Evolutionary conservation across 106 monocot species (phyloP).

Genomic region (Vanilla planifolia): DNA sequence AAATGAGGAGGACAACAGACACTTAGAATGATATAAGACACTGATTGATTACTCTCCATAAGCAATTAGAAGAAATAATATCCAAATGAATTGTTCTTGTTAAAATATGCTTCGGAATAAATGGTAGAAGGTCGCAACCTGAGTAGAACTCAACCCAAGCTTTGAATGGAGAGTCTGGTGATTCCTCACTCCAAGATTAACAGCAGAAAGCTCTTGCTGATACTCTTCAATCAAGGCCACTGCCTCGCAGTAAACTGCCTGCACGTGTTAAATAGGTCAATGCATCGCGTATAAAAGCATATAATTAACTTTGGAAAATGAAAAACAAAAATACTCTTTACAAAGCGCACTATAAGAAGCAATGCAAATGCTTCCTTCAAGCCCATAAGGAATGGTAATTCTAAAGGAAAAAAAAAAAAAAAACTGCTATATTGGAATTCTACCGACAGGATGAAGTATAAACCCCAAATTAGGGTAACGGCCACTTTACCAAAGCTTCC

Average conservation of each 20-base stretch:
- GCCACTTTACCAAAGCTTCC: constrained; percentile 65
- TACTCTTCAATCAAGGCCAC: constrained; percentile 79
- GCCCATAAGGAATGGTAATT: too few species aligned
- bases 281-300: not conserved
- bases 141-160: constrained; percentile 49
- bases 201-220: constrained; percentile 42
- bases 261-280: not conserved
- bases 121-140: constrained; percentile 27
- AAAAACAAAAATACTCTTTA: too few species aligned
- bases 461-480: constrained; percentile 1
- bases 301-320: too few species aligned
- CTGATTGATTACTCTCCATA: not conserved
- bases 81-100: not conserved
- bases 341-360: too few species aligned
- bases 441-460: not conserved
- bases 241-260: constrained; percentile 73
- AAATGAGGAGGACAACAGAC: too few species aligned
- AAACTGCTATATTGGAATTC: not conserved
- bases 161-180: constrained; percentile 25
- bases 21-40: not conserved
- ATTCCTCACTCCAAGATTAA: constrained; percentile 40
- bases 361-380: too few species aligned
- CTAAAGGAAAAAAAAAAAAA: not conserved
- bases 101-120: too few species aligned
- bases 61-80: not conserved